Base-by-base conservation (phyloP, 495 filamentous ascomycete genomes). In the Daldinia decipiens region DNA sequence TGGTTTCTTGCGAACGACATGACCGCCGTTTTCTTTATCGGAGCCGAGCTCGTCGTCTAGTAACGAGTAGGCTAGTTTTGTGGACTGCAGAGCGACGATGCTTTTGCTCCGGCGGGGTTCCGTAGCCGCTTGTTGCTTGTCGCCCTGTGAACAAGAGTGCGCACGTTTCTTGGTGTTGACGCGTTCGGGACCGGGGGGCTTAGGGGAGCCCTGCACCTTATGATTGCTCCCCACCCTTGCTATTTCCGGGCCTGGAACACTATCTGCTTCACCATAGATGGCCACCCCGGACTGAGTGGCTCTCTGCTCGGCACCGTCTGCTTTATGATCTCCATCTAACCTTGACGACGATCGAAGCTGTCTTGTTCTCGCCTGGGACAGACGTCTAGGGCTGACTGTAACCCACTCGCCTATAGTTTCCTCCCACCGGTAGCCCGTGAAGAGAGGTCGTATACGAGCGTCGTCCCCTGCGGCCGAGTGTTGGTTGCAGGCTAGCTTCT, bases 371-470 rank as follows among this genome's bases (percentile, higher is more conserved):
- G 73, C 26, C 26, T 39, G 51, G 6, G 34, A 57, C 21, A 53
- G 54, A 24, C 60, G 68, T 62, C 62, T 72, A 38, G 80, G 80
- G 54, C 78, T 82, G 17, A 68, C 74, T 11, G 70, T 80, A 17
- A 86, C 80, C 85, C 85, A 87, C 77, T 87, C 85, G 57, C 83
- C 79, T 68, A 87, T 86, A 26, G 80, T 84, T 64, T 85, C 84
- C 62, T 87, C 85, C 84, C 84, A 87, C 5, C 78, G 75, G 60
- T 81, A 83, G 15, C 81, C 78, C 7, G 77, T 72, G 52, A 81
- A 78, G 3, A 79, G 62, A 1, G 73, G 50, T n/a, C 65, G 59
- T 15, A 47, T 27, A 13, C 62, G 62, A n/a, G 54, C 47, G 19
- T 58, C 58, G 26, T 55, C 51, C 59, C 47, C 45, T 36, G 62